A percentile compares a stretch with the other conserved stretches of the same genome.
phyloP scores from a whole-genome alignment of 176 grass and related monocot species.

The Chloris gayana region DNA sequence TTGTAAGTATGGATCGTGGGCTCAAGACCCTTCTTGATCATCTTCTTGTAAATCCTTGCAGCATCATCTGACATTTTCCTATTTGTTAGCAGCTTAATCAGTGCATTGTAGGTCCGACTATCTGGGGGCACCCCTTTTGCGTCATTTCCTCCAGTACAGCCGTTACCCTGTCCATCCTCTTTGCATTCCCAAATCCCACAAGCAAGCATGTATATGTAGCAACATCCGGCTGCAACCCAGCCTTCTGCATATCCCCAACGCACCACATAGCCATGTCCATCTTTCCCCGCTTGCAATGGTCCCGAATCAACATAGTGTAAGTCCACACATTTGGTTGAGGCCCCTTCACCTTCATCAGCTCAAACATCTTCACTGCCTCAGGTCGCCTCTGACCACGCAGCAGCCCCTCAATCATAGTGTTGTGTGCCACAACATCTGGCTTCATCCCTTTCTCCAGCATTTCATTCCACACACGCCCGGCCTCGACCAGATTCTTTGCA shows the following conservation, averaged over 20 bases:
- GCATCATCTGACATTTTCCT: constrained; percentile 78
- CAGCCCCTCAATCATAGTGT: constrained; percentile 86
- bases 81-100: constrained; percentile 88
- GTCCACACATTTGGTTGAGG: constrained; percentile 75
- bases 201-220: constrained; percentile 81
- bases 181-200: constrained; percentile 82
- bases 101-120: constrained; percentile 68
- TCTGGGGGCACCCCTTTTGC: constrained; percentile 64
- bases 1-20: constrained; percentile 89
- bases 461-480: constrained; percentile 80
- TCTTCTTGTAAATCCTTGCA: constrained; percentile 71
- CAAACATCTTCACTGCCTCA: constrained; percentile 85
- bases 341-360: constrained; percentile 92
- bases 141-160: constrained; percentile 67
- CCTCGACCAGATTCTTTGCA: constrained; percentile 72
- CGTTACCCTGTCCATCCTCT: constrained; percentile 76
- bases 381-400: constrained; percentile 68
- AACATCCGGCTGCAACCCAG: constrained; percentile 50
- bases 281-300: constrained; percentile 80
- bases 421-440: constrained; percentile 72
- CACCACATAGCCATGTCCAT: constrained; percentile 74
- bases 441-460: constrained; percentile 76
- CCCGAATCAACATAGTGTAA: constrained; percentile 70
- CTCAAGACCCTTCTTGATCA: constrained; percentile 83
- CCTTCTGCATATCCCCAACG: constrained; percentile 69